Evolutionary conservation across 2,329 filamentous ascomycete species (phyloP).

Genomic region (Rhynchosporium graminicola): DNA sequence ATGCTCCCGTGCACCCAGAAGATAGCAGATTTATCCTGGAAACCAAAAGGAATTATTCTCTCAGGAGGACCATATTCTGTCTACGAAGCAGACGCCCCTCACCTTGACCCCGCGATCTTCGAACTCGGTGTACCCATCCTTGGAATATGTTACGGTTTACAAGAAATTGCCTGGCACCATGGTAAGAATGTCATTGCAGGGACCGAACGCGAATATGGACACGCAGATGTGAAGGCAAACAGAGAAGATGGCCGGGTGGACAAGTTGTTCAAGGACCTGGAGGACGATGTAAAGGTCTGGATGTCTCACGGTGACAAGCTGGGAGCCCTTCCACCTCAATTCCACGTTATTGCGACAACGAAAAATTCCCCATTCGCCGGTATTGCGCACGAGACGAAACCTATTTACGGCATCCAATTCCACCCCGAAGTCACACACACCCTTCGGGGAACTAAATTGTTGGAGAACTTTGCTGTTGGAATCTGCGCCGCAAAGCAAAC

Average conservation of each 20-base stretch:
- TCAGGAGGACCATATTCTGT: conserved; percentile 75
- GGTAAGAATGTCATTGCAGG: conserved; percentile 68
- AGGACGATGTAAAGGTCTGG: conserved; percentile 69
- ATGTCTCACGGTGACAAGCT: conserved; percentile 95
- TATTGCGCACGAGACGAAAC: conserved; percentile 70
- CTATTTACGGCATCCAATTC: conserved; percentile 80
- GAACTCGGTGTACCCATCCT: conserved; percentile 55
- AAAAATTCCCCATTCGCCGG: conserved; percentile 76
- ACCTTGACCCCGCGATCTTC: conserved; percentile 81
- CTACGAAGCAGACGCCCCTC: conserved; percentile 75
- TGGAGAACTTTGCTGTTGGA: conserved; percentile 80
- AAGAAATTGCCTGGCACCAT: conserved; percentile 74
- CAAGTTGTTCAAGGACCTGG: conserved; percentile 74
- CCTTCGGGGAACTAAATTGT: conserved; percentile 65
- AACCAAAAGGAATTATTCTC: conserved; percentile 81
- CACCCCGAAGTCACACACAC: conserved; percentile 70
- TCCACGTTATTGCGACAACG: conserved; percentile 73
- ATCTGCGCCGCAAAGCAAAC: conserved; percentile 77
- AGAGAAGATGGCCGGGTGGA: conserved; percentile 66
- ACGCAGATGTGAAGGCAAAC: conserved; percentile 55
- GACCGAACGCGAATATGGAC: conserved; percentile 49
- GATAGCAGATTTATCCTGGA: conserved; percentile 72
- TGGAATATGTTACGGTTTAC: conserved; percentile 49
- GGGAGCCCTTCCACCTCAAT: conserved; percentile 68
- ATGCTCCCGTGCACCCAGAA: conserved; percentile 88